A percentile compares a stretch with the other conserved stretches of the same genome.
Conservation (phyloP, 2,329 filamentous ascomycete genomes). For the Pseudogymnoascus sp. region DNA sequence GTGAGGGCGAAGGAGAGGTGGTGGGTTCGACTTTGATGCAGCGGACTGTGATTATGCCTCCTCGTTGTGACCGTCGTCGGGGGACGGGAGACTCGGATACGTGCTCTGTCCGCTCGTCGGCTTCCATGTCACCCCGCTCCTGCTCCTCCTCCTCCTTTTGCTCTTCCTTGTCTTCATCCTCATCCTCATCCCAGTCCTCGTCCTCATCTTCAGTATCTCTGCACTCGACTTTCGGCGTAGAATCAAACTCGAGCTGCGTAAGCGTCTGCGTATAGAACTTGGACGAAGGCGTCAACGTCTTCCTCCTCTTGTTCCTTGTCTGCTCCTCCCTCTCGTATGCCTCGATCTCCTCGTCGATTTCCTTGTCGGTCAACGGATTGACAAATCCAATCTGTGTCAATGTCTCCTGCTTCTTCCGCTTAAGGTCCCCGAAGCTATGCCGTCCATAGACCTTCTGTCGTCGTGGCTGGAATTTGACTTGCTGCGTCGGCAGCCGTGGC, state of each 20-base stretch:
- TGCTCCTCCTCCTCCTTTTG: background rate
- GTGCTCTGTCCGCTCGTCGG: background rate
- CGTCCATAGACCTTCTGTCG: background rate
- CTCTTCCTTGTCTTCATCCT: background rate
- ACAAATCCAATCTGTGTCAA: constrained; percentile 10
- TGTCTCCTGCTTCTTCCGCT: constrained; percentile 2
- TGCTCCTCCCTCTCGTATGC: constrained; percentile 8
- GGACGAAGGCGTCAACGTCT: background rate
- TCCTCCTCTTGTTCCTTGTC: background rate
- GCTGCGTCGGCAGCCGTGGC: background rate
- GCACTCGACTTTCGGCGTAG: background rate
- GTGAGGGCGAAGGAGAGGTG: background rate
- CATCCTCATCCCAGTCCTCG: background rate
- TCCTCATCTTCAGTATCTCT: constrained; percentile 6
- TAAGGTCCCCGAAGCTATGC: background rate
- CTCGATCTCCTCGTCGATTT: constrained; percentile 2
- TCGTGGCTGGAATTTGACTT: constrained; percentile 9
- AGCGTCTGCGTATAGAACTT: constrained; percentile 53
- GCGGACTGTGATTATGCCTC: constrained; percentile 6
- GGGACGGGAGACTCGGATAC: background rate
- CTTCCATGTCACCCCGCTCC: background rate
- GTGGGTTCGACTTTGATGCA: constrained; percentile 1
- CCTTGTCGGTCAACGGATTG: background rate
- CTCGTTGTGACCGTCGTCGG: background rate
- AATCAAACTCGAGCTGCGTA: constrained; percentile 51